These are phyloP conservation scores for Butyriboletus loyo DNA, from an alignment of 768 basidiomycete genomes.

Conservation along the genomic window DNA sequence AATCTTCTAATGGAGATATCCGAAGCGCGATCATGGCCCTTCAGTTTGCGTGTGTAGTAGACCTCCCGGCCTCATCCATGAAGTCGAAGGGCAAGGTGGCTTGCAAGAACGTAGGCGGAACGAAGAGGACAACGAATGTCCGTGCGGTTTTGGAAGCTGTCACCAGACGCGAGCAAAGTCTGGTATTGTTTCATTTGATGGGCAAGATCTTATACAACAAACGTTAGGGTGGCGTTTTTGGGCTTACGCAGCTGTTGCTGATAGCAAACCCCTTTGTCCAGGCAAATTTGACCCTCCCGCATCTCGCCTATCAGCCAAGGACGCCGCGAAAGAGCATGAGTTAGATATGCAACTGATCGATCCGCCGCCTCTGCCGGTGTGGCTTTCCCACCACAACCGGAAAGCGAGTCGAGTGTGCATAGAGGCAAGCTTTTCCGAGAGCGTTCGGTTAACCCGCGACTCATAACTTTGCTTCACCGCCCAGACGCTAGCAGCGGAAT, in stretches of 20 bases:
- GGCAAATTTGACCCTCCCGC: slow-evolving; percentile 72
- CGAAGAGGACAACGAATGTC: slow-evolving; percentile 15
- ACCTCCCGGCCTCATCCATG: slow-evolving; percentile 19
- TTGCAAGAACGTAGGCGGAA: slow-evolving; percentile 27
- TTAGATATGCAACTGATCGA: slow-evolving; percentile 54
- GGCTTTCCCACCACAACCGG: slow-evolving; percentile 59
- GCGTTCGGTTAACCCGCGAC: background rate
- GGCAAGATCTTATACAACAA: slow-evolving; percentile 97
- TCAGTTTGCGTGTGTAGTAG: slow-evolving; percentile 72
- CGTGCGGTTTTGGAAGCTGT: slow-evolving; percentile 63
- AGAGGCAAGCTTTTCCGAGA: slow-evolving; percentile 47
- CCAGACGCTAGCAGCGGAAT: slow-evolving; percentile 74
- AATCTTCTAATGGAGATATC: slow-evolving; percentile 86
- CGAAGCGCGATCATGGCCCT: slow-evolving; percentile 91
- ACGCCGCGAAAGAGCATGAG: slow-evolving; percentile 57
- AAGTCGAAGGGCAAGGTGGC: slow-evolving; percentile 28
- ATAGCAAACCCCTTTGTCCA: slow-evolving; percentile 29
- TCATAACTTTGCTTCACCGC: background rate
- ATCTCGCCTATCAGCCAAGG: slow-evolving; percentile 55
- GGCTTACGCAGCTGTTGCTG: background rate
- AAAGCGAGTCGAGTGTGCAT: slow-evolving; percentile 71
- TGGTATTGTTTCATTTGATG: slow-evolving; percentile 87
- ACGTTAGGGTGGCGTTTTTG: slow-evolving; percentile 41
- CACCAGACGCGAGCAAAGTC: slow-evolving; percentile 78
- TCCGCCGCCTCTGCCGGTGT: slow-evolving; percentile 53